Percentiles rank a stretch among this genome's conserved stretches.
phyloP scores from a whole-genome alignment of 441 rosid genomes.

The Euphorbia schlechtendalii region DNA sequence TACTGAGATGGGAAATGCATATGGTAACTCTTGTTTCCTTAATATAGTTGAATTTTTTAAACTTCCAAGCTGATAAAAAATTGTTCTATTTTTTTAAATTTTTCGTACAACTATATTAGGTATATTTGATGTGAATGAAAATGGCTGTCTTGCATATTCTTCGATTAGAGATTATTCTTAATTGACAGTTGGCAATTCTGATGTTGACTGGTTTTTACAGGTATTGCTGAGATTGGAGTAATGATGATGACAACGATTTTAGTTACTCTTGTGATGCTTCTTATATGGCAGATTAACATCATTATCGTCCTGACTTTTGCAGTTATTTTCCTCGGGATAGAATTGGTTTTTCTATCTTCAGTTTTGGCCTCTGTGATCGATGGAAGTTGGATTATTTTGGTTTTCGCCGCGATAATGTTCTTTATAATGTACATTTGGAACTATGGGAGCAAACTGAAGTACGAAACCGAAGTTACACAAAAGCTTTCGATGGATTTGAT shows the following conservation, averaged over 20 bases:
- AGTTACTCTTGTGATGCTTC: conserved; percentile 94
- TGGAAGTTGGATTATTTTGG: conserved; percentile 96
- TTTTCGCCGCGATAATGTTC: conserved; percentile 79
- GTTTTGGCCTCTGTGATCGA: conserved; percentile 68
- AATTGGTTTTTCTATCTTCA: conserved; percentile 76
- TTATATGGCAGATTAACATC: conserved; percentile 96
- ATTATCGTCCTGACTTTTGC: conserved; percentile 55
- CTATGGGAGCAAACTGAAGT: conserved; percentile 93
- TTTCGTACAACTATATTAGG: too few relatives aligned
- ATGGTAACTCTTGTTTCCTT: conserved; percentile 50
- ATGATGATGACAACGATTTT: conserved; percentile 96
- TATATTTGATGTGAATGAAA: neutral
- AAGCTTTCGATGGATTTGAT: conserved; percentile 85
- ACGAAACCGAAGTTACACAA: conserved; percentile 92
- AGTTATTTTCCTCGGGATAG: conserved; percentile 69
- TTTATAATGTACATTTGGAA: conserved; percentile 90
- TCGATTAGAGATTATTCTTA: neutral
- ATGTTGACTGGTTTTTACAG: conserved; percentile 36
- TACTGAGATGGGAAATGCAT: conserved; percentile 93
- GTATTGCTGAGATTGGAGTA: conserved; percentile 93
- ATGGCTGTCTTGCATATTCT: neutral
- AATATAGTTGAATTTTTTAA: neutral
- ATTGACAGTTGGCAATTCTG: conserved; percentile 8
- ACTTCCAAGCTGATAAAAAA: neutral
- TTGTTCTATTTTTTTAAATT: too few relatives aligned